phyloP scores from a whole-genome alignment of 148 eudicot genomes.

The Amaranthus cruentus region DNA sequence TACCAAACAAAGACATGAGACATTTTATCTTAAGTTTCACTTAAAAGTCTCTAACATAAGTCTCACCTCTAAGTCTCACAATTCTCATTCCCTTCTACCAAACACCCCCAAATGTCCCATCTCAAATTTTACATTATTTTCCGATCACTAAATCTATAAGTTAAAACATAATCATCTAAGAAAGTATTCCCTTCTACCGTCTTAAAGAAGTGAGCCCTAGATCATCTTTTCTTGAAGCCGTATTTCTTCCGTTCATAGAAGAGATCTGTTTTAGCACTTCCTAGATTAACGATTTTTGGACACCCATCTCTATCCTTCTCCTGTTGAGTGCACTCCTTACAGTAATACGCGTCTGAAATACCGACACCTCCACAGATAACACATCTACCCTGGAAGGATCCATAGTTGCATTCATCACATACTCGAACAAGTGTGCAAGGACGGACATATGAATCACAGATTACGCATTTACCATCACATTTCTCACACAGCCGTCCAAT shows the following conservation, averaged over 20 bases:
- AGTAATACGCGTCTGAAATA: conserved; percentile 76
- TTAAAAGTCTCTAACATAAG: no score
- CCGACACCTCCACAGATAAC: conserved; percentile 85
- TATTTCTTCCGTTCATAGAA: conserved; percentile 74
- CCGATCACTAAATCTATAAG: no score
- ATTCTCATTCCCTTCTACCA: no score
- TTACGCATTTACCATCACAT: conserved; percentile 73
- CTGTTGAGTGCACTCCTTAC: conserved; percentile 85
- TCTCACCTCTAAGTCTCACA: no score
- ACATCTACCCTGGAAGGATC: conserved; percentile 80
- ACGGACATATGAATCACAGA: conserved; percentile 79
- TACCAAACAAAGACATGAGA: no score
- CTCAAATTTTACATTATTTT: no score
- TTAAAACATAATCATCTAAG: no score
- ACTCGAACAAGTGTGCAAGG: conserved; percentile 79
- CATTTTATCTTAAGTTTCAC: no score
- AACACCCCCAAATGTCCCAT: no score
- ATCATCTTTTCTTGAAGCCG: conserved; percentile 65
- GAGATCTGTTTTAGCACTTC: conserved; percentile 80
- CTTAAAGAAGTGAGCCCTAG: neutral
- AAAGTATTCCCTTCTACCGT: no score
- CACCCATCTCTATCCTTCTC: conserved; percentile 87
- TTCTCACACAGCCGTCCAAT: conserved; percentile 80
- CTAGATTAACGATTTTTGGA: conserved; percentile 77
- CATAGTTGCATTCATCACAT: conserved; percentile 81